These are phyloP conservation scores for Phytopythium boreale DNA, from an alignment of 352 stramenopile species.

Conservation along the genomic window DNA sequence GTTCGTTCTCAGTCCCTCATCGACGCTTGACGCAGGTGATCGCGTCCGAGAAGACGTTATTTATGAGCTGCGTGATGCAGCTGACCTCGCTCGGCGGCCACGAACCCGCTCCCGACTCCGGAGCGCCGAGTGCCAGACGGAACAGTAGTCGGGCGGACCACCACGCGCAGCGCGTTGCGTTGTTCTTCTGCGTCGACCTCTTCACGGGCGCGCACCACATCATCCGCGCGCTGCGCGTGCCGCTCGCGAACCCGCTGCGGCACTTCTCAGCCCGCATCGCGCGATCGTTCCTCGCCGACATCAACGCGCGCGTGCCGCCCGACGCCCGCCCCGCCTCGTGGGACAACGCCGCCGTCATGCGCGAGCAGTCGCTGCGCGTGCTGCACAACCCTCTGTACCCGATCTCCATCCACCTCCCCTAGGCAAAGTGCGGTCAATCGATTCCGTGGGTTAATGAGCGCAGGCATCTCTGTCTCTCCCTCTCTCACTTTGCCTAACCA, in stretches of 20 bases:
- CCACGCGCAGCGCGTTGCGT: conserved; percentile 22
- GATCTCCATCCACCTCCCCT: conserved; percentile 42
- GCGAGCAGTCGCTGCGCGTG: conserved; percentile 30
- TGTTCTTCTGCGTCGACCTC: conserved; percentile 48
- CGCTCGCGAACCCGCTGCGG: conserved; percentile 22
- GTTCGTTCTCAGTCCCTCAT: not conserved
- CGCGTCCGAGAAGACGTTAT: conserved; percentile 29
- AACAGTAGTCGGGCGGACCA: not conserved
- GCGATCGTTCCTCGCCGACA: conserved; percentile 23
- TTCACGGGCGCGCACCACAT: conserved; percentile 36
- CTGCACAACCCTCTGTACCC: conserved; percentile 46
- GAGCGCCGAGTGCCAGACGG: not conserved
- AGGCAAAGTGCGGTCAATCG: not conserved
- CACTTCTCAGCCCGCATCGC: conserved; percentile 29
- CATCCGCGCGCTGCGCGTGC: conserved; percentile 43
- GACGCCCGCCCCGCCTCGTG: conserved; percentile 18
- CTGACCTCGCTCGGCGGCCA: conserved; percentile 14
- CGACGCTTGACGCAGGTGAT: conserved; percentile 14
- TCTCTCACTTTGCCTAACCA: not conserved
- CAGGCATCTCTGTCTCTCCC: not conserved
- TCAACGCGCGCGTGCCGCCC: conserved; percentile 18
- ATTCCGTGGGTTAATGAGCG: not conserved
- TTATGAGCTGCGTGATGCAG: conserved; percentile 47
- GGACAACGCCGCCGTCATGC: conserved; percentile 40
- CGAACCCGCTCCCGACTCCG: not conserved